These are phyloP conservation scores for Casaregolazyma suthepensis DNA, from an alignment of 1,139 yeast species.

Conservation along the genomic window DNA sequence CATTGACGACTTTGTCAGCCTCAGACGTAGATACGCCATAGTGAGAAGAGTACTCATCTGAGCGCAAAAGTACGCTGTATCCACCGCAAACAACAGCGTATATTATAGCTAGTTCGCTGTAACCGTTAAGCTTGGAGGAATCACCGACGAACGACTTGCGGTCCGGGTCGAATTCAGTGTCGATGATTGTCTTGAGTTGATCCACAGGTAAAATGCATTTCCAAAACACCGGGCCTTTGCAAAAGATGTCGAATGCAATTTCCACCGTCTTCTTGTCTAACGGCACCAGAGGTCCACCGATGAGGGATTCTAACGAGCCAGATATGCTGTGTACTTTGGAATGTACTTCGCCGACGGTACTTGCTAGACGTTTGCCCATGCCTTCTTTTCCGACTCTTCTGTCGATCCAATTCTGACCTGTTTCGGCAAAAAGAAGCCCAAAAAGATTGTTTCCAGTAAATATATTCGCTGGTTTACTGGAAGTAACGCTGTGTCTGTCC, in stretches of 20 bases:
- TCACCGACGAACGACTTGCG: neutral
- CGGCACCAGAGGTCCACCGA: conserved; percentile 10
- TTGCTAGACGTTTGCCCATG: conserved; percentile 22
- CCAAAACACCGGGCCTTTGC: conserved; percentile 15
- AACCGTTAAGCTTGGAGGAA: conserved; percentile 18
- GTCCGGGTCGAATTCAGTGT: conserved; percentile 15
- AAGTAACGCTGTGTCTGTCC: conserved; percentile 18
- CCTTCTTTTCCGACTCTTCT: conserved; percentile 31
- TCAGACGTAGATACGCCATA: conserved; percentile 13
- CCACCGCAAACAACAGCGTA: conserved; percentile 19
- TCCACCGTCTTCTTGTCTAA: conserved; percentile 11
- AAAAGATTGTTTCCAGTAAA: conserved; percentile 28
- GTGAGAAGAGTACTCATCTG: conserved; percentile 3
- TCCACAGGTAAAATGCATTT: conserved; percentile 15
- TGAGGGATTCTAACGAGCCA: conserved; percentile 19
- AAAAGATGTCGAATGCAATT: conserved; percentile 9
- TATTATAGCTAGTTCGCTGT: conserved; percentile 21
- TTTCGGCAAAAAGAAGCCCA: conserved; percentile 34
- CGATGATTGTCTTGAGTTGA: conserved; percentile 19
- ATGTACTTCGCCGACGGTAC: conserved; percentile 21
- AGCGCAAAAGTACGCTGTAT: conserved; percentile 13
- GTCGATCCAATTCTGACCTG: conserved; percentile 39
- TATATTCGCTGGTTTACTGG: conserved; percentile 17
- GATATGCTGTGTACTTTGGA: conserved; percentile 33
- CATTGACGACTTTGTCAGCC: conserved; percentile 8